phyloP scores from a whole-genome alignment of 2,329 filamentous ascomycete genomes.

The Colletotrichum sp. region DNA sequence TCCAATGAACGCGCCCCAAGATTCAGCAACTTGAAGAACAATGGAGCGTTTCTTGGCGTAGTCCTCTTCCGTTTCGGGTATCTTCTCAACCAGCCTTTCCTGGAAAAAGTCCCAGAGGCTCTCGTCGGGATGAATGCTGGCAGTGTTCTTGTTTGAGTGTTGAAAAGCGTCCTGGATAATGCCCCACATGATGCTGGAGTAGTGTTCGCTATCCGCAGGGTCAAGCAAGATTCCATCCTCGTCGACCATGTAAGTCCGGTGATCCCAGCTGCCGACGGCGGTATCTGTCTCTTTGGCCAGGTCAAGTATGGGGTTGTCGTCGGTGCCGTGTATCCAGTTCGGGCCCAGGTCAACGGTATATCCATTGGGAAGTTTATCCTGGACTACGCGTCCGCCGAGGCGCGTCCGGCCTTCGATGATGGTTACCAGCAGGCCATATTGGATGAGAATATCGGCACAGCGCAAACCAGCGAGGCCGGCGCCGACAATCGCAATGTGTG shows the following conservation, averaged over 20 bases:
- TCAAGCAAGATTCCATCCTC: conserved; percentile 58
- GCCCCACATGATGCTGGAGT: conserved; percentile 66
- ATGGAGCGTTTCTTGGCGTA: conserved; percentile 45
- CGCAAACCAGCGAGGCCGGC: conserved; percentile 75
- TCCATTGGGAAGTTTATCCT: conserved; percentile 53
- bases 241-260: conserved; percentile 60
- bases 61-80: conserved; percentile 48
- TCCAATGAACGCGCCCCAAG: conserved; percentile 76
- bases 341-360: conserved; percentile 65
- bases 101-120: conserved; percentile 62
- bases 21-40: conserved; percentile 60
- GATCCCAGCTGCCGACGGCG: conserved; percentile 51
- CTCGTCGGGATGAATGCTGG: conserved; percentile 48
- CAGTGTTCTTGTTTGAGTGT: conserved; percentile 63
- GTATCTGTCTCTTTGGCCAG: conserved; percentile 68
- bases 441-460: conserved; percentile 70
- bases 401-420: conserved; percentile 72
- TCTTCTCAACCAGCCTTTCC: conserved; percentile 46
- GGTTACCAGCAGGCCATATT: conserved; percentile 70
- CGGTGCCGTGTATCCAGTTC: conserved; percentile 83
- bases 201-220: conserved; percentile 47
- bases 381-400: conserved; percentile 68
- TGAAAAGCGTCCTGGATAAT: conserved; percentile 72
- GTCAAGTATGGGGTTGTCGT: conserved; percentile 72
- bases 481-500: conserved; percentile 71